Evolutionary conservation across 805 yeast species (phyloP).

Genomic region (Candida odintsovae): DNA sequence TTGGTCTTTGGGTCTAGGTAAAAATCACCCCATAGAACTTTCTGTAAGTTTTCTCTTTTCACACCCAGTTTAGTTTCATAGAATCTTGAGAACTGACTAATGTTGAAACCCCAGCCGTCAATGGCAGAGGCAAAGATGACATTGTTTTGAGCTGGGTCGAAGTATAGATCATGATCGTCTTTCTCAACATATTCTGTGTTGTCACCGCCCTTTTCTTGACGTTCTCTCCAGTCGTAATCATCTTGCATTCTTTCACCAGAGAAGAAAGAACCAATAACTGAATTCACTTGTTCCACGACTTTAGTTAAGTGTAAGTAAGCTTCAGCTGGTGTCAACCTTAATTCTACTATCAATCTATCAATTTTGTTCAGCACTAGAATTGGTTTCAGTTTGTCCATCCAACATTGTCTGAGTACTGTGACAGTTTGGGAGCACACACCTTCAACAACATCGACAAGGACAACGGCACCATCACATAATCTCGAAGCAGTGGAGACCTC

Average conservation of each 20-base stretch:
- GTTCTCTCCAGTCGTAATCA: conserved; percentile 71
- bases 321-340: conserved; percentile 76
- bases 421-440: conserved; percentile 98
- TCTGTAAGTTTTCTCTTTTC: conserved; percentile 68
- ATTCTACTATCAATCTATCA: conserved; percentile 78
- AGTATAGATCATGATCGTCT: conserved; percentile 78
- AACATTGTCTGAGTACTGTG: conserved; percentile 89
- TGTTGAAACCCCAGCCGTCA: conserved; percentile 97
- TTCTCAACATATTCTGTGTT: conserved; percentile 57
- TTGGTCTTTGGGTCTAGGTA: conserved; percentile 87
- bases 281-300: conserved; percentile 88
- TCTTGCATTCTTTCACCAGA: conserved; percentile 92
- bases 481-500: conserved; percentile 96
- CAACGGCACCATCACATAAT: conserved; percentile 94
- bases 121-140: conserved; percentile 87
- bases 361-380: conserved; percentile 85
- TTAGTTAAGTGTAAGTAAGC: conserved; percentile 77
- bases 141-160: conserved; percentile 81
- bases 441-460: conserved; percentile 93
- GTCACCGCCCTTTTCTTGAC: conserved; percentile 37
- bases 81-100: conserved; percentile 82
- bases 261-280: conserved; percentile 87
- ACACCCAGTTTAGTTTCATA: conserved; percentile 83
- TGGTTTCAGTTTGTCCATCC: conserved; percentile 90
- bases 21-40: conserved; percentile 95